Evolutionary conservation across 1,284 basidiomycete species (phyloP).

Genomic region (Cryptococcus sp.): DNA sequence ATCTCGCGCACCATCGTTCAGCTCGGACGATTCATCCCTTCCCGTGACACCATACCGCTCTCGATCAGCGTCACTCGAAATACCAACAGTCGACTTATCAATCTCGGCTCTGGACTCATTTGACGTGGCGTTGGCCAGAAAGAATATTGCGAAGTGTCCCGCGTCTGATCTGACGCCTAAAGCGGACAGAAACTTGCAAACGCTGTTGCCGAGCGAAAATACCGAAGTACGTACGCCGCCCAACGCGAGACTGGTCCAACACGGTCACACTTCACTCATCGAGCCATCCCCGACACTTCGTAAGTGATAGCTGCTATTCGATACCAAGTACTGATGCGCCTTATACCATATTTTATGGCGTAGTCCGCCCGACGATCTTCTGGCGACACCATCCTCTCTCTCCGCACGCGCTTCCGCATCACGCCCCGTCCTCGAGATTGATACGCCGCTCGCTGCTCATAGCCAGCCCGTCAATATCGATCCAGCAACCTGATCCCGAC

Average conservation of each 20-base stretch:
- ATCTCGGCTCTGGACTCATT: too few species aligned
- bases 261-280: slow-evolving; percentile 3
- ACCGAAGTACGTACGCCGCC: slow-evolving; percentile 7
- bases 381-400: slow-evolving; percentile 17
- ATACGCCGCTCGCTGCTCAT: slow-evolving; percentile 15
- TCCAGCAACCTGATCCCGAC: slow-evolving; percentile 17
- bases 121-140: too few species aligned
- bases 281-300: slow-evolving; percentile 8
- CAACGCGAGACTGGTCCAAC: slow-evolving; percentile 8
- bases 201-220: too few species aligned
- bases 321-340: not conserved
- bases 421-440: slow-evolving; percentile 12
- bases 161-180: too few species aligned
- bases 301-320: not conserved
- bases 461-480: slow-evolving; percentile 10
- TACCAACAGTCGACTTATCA: not conserved
- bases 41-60: not conserved
- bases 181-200: too few species aligned
- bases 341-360: not conserved
- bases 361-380: slow-evolving; percentile 16
- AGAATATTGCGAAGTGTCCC: too few species aligned
- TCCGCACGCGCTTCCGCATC: slow-evolving; percentile 10
- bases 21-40: slow-evolving; percentile 10
- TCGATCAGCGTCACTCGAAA: not conserved
- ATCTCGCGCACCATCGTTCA: slow-evolving; percentile 29